Base-by-base conservation (phyloP, 1,284 basidiomycete genomes). In the Pseudozyma pruni region DNA sequence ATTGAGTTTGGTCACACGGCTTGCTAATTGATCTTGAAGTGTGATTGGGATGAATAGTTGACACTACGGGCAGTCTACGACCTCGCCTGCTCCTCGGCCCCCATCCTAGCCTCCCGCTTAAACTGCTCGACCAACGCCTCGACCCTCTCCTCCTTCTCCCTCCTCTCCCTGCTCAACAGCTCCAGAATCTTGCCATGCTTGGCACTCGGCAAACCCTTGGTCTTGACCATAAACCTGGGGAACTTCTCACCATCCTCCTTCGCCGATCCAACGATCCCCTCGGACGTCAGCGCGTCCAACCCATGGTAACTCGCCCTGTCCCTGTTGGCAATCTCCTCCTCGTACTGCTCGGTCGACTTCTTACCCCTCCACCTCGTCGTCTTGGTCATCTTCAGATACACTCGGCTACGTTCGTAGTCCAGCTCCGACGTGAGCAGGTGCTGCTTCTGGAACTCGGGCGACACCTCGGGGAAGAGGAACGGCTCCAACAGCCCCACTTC, bases 401-500 rank as follows among this genome's bases (percentile, higher is more conserved):
- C 58, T 16, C 73, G 44, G 5, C 44, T 43, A 13, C 64, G 52
- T 45, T 78, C 76, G 53, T 72, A 70, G 52, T 71, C 61, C 41
- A 78, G 63, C 42, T 78, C 76, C 11, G 72, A 68, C 13, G 53
- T 46, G 20, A 75, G 46, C 44, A 80, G 43, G 17, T 74, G 59
- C 43, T 60, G 59, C 20, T 67, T 69, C 38, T 69, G 44, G 42
- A 80, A 78, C 11, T 69, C 71, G 13, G 70, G 58, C 6, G 61
- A 57, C 2, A 81, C 32, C 29, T 76, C 78, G 8, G 80, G 80
- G 71, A 78, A 82, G 9, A 81, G 46, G 61, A 82, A 82, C 4
- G 80, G 80, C 52, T 82, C 80, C 16, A 81, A 42, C 20, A 82
- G 54, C 3, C 80, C 80, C 1, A 82, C 79, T 52, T 82, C 80